Conservation (phyloP, 2,329 filamentous ascomycete genomes). For the Diplodia mutila region DNA sequence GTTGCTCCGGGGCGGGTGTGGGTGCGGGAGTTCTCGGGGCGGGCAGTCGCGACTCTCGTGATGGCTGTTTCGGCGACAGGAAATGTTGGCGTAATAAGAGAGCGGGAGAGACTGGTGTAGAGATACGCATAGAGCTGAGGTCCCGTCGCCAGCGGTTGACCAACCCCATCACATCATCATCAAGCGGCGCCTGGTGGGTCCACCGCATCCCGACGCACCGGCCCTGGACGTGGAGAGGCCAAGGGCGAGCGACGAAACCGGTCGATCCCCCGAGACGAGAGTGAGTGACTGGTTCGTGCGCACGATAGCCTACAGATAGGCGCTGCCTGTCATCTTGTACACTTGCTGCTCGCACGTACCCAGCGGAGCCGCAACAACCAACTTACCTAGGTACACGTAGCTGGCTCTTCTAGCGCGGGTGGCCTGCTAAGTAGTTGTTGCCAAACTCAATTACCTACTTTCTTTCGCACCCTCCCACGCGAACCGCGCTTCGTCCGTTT, state of each 20-base stretch:
- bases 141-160: background rate
- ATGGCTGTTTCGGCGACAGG: background rate
- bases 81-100: background rate
- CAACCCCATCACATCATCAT: conserved; percentile 16
- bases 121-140: background rate
- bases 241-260: background rate
- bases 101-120: background rate
- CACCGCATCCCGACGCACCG: background rate
- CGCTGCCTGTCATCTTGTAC: no score
- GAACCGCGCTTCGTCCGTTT: no score
- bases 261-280: conserved; percentile 3
- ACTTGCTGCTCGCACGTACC: no score
- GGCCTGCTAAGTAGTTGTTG: background rate
- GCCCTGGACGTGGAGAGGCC: conserved; percentile 8
- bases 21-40: background rate
- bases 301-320: no score
- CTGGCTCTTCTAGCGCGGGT: background rate
- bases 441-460: conserved; percentile 18
- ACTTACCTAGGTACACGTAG: background rate
- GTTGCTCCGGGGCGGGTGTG: background rate
- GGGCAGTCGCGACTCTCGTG: background rate
- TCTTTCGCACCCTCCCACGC: background rate
- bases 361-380: no score
- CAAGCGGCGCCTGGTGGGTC: background rate
- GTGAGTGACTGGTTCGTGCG: background rate